These are phyloP conservation scores for Pythium vanterpoolii DNA, from an alignment of 352 stramenopile species.

Conservation along the genomic window DNA sequence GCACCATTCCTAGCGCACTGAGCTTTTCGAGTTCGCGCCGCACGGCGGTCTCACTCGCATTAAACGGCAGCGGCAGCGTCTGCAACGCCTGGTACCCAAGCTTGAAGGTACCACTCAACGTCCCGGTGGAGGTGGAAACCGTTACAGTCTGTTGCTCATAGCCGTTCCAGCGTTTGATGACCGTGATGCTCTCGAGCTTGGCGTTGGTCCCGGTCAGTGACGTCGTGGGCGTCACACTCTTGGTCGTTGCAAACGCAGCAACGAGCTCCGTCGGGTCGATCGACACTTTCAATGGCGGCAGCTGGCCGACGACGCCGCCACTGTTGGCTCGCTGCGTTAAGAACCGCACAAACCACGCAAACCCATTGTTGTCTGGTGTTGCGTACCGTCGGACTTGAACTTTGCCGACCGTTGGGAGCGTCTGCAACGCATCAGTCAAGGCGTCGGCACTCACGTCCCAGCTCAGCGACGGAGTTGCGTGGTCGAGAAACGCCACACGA, in stretches of 20 bases:
- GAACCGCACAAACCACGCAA: constrained; percentile 83
- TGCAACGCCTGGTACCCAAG: constrained; percentile 84
- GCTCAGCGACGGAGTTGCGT: constrained; percentile 62
- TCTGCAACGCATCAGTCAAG: constrained; percentile 74
- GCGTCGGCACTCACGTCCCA: constrained; percentile 78
- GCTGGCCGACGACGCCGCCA: constrained; percentile 41
- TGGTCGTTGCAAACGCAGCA: constrained; percentile 39
- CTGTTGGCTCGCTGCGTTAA: constrained; percentile 50
- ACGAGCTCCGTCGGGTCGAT: constrained; percentile 62
- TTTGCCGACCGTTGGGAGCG: constrained; percentile 78
- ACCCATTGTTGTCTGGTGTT: constrained; percentile 54
- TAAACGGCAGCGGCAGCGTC: constrained; percentile 64
- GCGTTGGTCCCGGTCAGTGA: constrained; percentile 76
- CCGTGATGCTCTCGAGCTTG: constrained; percentile 64
- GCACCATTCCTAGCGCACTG: constrained; percentile 34
- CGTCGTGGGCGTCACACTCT: constrained; percentile 30
- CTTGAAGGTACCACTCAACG: constrained; percentile 83
- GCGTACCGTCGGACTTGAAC: constrained; percentile 72
- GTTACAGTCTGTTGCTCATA: constrained; percentile 91
- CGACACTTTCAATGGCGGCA: constrained; percentile 71
- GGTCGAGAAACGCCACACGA: constrained; percentile 66
- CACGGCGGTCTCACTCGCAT: constrained; percentile 53
- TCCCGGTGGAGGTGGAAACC: constrained; percentile 54
- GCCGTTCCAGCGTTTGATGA: constrained; percentile 88
- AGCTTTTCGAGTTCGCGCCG: constrained; percentile 52